phyloP scores from a whole-genome alignment of 2,329 filamentous ascomycete species.

The Ceratocystis smalleyi region DNA sequence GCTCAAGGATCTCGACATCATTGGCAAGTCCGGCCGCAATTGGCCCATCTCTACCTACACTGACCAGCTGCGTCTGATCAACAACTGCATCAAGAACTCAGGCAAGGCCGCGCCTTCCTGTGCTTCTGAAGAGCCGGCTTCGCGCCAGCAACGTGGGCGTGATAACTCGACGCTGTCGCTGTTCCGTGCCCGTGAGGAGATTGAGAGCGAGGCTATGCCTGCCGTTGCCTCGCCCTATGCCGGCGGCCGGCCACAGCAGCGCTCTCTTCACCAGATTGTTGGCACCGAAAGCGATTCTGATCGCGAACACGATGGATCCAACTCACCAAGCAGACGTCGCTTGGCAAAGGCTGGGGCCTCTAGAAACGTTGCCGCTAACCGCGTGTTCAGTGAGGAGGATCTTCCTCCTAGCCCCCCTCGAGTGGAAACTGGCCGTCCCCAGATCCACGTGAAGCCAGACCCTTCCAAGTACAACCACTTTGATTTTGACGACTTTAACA shows the following conservation, averaged over 20 bases:
- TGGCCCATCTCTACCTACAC: constrained; percentile 86
- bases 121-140: neutral
- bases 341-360: constrained; percentile 36
- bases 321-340: constrained; percentile 27
- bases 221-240: constrained; percentile 46
- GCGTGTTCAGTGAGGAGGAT: constrained; percentile 43
- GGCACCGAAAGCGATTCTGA: constrained; percentile 32
- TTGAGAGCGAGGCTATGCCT: constrained; percentile 34
- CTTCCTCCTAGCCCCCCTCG: constrained; percentile 48
- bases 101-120: constrained; percentile 22
- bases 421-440: constrained; percentile 22
- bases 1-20: constrained; percentile 84
- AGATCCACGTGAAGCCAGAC: constrained; percentile 11
- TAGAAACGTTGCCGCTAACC: constrained; percentile 41
- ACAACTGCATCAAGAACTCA: constrained; percentile 39
- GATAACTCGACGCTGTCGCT: constrained; percentile 51
- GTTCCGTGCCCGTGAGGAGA: constrained; percentile 53
- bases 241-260: constrained; percentile 44
- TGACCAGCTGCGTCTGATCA: constrained; percentile 68
- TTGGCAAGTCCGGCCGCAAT: constrained; percentile 75
- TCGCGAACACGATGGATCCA: constrained; percentile 35
- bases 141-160: constrained; percentile 23
- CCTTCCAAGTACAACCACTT: constrained; percentile 16
- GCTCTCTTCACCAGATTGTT: constrained; percentile 59
- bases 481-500: constrained; percentile 66